These are phyloP conservation scores for Wickerhamomyces pijperi DNA, from an alignment of 805 yeast species.

Conservation along the genomic window DNA sequence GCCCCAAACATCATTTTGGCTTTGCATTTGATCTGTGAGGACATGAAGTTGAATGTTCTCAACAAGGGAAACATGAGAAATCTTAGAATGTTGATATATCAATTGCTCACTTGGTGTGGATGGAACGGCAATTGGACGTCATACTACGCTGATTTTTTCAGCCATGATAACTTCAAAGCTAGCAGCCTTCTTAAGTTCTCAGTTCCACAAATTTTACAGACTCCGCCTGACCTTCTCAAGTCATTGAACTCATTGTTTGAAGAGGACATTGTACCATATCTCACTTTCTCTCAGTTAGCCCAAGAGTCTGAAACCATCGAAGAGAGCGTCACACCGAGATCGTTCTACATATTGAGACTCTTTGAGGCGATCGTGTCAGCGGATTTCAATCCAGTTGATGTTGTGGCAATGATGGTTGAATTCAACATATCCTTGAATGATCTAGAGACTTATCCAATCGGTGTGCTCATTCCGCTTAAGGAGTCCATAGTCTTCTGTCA, in stretches of 20 bases:
- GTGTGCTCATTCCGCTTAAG: constrained; percentile 55
- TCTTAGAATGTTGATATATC: constrained; percentile 47
- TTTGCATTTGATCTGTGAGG: constrained; percentile 72
- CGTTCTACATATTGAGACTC: constrained; percentile 43
- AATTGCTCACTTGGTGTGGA: constrained; percentile 55
- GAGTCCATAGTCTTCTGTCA: constrained; percentile 50
- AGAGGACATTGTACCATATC: constrained; percentile 35
- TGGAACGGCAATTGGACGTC: constrained; percentile 61
- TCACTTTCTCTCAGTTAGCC: constrained; percentile 56
- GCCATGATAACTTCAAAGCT: constrained; percentile 14
- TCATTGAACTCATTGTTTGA: constrained; percentile 44
- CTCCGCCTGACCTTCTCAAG: constrained; percentile 51
- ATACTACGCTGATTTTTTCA: constrained; percentile 30
- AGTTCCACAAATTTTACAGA: constrained; percentile 23
- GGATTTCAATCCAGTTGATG: constrained; percentile 36
- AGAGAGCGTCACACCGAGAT: constrained; percentile 52
- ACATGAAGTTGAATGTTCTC: constrained; percentile 45
- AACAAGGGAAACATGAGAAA: constrained; percentile 23
- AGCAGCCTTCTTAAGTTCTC: constrained; percentile 31
- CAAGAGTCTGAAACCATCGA: constrained; percentile 55
- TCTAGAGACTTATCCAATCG: constrained; percentile 64
- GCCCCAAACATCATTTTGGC: constrained; percentile 56
- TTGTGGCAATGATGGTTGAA: constrained; percentile 53
- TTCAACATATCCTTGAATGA: constrained; percentile 38
- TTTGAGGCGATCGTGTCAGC: constrained; percentile 55